These are phyloP conservation scores for Yarrowia sp. DNA, from an alignment of 805 yeast species.

Conservation along the genomic window DNA sequence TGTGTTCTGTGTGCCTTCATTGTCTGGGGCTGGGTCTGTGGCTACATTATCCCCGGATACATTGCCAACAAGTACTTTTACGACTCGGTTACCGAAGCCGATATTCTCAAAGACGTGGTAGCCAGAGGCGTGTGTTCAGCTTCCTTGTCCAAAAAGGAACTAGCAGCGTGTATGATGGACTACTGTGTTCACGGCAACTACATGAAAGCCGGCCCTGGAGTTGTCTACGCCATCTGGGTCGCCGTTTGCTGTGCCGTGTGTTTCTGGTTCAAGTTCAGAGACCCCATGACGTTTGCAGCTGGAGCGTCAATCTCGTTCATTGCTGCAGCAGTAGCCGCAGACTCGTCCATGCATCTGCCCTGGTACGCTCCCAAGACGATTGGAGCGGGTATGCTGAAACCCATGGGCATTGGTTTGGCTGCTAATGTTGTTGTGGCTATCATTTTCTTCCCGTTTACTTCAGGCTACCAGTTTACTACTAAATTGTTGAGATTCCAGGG, in stretches of 20 bases:
- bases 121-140: conserved; percentile 13
- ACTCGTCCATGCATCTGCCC: not conserved
- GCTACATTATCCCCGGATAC: conserved; percentile 24
- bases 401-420: conserved; percentile 21
- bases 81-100: conserved; percentile 22
- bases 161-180: not conserved
- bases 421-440: conserved; percentile 20
- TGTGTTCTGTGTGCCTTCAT: conserved; percentile 1
- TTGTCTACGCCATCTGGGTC: conserved; percentile 25
- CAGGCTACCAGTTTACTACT: conserved; percentile 26
- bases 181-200: conserved; percentile 12
- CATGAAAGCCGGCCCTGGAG: conserved; percentile 17
- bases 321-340: conserved; percentile 1
- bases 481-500: not conserved
- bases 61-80: conserved; percentile 32
- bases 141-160: not conserved
- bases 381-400: conserved; percentile 15
- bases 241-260: conserved; percentile 4
- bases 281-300: conserved; percentile 12
- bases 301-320: conserved; percentile 13
- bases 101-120: conserved; percentile 10
- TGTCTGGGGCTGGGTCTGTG: conserved; percentile 24
- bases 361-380: conserved; percentile 18
- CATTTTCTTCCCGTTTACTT: conserved; percentile 17
- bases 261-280: conserved; percentile 24